Conservation (phyloP, 2,329 filamentous ascomycete genomes). For the Alternaria gaisen region DNA sequence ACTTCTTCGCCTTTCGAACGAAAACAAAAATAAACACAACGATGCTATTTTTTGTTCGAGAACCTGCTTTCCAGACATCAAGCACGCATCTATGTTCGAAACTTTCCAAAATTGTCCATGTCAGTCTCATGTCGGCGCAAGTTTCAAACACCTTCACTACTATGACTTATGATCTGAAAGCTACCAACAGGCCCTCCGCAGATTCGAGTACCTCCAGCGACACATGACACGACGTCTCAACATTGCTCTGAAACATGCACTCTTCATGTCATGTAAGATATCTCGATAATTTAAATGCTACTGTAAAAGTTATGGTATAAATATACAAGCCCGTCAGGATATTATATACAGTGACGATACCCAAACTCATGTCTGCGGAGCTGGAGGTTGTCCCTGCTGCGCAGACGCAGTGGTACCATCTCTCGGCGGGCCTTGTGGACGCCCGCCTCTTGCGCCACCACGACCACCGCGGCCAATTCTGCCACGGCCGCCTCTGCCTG, state of each 20-base stretch:
- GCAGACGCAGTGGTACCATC: conserved; percentile 15
- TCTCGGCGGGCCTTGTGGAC: conserved; percentile 23
- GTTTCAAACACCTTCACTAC: too few relatives aligned
- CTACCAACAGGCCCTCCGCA: neutral
- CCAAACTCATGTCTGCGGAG: neutral
- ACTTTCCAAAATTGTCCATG: neutral
- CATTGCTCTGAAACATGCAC: neutral
- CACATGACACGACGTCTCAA: neutral
- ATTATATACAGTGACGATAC: neutral
- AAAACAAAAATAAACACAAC: too few relatives aligned
- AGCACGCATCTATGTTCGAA: neutral
- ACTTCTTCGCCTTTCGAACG: too few relatives aligned
- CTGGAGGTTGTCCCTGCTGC: neutral
- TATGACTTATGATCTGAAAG: neutral
- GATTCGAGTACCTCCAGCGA: neutral
- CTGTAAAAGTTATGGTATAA: neutral
- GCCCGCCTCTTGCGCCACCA: conserved; percentile 37
- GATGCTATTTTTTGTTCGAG: too few relatives aligned
- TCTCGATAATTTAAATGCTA: neutral
- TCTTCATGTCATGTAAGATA: neutral
- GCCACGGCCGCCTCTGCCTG: conserved; percentile 27
- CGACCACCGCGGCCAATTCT: conserved; percentile 30
- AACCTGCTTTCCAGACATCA: neutral
- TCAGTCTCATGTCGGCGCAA: neutral
- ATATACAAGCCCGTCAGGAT: neutral